These are phyloP conservation scores for Xylaria sp. DNA, from an alignment of 2,329 filamentous ascomycete genomes.

Conservation along the genomic window DNA sequence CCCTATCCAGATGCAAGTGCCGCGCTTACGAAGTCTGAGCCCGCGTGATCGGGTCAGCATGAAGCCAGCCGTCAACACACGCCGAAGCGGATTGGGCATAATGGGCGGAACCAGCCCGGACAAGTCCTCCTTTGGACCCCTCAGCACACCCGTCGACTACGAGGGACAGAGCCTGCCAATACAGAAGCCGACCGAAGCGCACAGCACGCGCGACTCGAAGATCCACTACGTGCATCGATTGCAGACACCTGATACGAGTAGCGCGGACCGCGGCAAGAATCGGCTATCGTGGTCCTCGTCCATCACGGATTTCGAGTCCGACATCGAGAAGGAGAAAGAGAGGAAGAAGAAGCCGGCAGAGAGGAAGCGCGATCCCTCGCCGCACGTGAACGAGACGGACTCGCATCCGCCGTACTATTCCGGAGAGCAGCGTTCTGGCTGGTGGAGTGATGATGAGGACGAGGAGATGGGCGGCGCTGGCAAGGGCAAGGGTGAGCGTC, in stretches of 20 bases:
- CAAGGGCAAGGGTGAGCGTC: no score
- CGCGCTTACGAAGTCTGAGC: slow-evolving; percentile 16
- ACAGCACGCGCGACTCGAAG: slow-evolving; percentile 1
- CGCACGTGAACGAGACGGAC: slow-evolving; percentile 11
- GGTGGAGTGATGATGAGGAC: slow-evolving; percentile 18
- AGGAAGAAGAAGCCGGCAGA: no score
- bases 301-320: background rate
- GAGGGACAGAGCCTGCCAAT: slow-evolving; percentile 11
- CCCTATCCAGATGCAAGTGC: slow-evolving; percentile 12
- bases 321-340: no score
- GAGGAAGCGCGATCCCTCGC: background rate
- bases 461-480: slow-evolving; percentile 5
- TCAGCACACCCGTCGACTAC: background rate
- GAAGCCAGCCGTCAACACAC: no score
- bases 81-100: no score
- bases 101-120: no score
- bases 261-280: background rate
- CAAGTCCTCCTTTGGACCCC: no score
- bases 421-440: slow-evolving; percentile 16
- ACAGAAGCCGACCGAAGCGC: slow-evolving; percentile 9
- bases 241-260: background rate
- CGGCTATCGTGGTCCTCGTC: background rate
- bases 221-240: slow-evolving; percentile 7
- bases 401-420: slow-evolving; percentile 13
- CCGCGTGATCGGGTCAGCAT: slow-evolving; percentile 8